phyloP scores from a whole-genome alignment of 495 filamentous ascomycete genomes.

The Hypoxylon intermedium region DNA sequence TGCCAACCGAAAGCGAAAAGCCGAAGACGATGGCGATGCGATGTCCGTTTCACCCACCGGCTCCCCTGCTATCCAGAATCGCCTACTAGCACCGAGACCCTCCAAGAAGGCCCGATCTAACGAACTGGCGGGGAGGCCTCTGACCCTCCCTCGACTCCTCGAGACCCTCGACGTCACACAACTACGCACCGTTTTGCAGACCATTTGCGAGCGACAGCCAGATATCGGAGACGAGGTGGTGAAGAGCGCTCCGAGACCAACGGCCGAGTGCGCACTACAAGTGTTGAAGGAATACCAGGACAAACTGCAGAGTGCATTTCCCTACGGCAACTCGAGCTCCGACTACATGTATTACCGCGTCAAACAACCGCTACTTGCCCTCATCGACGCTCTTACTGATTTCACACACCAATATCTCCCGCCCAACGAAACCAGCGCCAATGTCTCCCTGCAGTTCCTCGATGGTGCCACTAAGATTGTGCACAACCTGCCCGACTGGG shows the following conservation, averaged over 20 bases:
- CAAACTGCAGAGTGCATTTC: conserved; percentile 78
- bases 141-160: conserved; percentile 81
- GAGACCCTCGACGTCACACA: conserved; percentile 88
- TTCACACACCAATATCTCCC: conserved; percentile 96
- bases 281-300: conserved; percentile 84
- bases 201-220: conserved; percentile 88
- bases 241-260: conserved; percentile 83
- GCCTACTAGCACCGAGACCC: conserved; percentile 66
- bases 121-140: conserved; percentile 78
- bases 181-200: conserved; percentile 79
- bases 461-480: conserved; percentile 89
- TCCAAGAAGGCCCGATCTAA: conserved; percentile 65
- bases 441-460: conserved; percentile 80
- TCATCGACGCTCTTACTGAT: conserved; percentile 89
- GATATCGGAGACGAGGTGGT: conserved; percentile 81
- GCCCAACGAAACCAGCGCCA: conserved; percentile 81
- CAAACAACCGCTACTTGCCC: conserved; percentile 75
- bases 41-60: conserved; percentile 86
- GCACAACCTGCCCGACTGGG: conserved; percentile 87
- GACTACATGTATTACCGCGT: conserved; percentile 97
- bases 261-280: conserved; percentile 75
- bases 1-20: conserved; percentile 81
- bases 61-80: conserved; percentile 74
- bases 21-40: conserved; percentile 83
- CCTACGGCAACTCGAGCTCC: conserved; percentile 81